phyloP scores from a whole-genome alignment of 345 rosid genomes.

The Eucalyptus grandis region DNA sequence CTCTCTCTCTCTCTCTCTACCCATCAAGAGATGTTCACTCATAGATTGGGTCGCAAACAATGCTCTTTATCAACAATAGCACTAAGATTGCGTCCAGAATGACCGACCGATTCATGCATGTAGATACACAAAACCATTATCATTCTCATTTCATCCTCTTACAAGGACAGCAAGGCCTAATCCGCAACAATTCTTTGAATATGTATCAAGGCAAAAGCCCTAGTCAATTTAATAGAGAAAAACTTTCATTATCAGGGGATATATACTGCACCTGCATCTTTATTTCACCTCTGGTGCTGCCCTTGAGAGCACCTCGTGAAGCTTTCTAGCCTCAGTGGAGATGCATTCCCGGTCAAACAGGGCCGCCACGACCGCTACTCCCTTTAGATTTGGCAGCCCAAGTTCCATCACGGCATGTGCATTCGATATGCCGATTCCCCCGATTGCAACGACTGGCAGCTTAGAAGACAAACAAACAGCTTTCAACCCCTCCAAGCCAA shows the following conservation, averaged over 20 bases:
- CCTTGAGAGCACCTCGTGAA: constrained; percentile 24
- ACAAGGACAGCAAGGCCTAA: neutral
- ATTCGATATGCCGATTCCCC: constrained; percentile 66
- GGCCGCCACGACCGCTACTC: constrained; percentile 78
- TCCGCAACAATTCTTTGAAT: neutral
- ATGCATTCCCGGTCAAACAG: constrained; percentile 63
- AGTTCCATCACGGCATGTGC: constrained; percentile 43
- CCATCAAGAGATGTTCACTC: no score
- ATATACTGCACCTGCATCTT: neutral
- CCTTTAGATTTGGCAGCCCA: constrained; percentile 47
- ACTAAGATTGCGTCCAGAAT: neutral
- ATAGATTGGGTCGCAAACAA: neutral
- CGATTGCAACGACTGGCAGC: constrained; percentile 84
- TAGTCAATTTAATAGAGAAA: neutral
- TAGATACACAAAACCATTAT: neutral
- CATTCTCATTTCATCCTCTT: neutral
- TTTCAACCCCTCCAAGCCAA: constrained; percentile 78
- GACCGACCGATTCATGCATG: neutral
- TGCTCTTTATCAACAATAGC: neutral
- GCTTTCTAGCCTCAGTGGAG: constrained; percentile 31
- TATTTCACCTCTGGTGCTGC: neutral
- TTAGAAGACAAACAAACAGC: constrained; percentile 64
- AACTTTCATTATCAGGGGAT: neutral
- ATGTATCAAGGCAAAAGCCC: neutral
- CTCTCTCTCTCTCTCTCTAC: no score